Base-by-base conservation (phyloP, 2,329 filamentous ascomycete species). In the Hypoxylon sp. region DNA sequence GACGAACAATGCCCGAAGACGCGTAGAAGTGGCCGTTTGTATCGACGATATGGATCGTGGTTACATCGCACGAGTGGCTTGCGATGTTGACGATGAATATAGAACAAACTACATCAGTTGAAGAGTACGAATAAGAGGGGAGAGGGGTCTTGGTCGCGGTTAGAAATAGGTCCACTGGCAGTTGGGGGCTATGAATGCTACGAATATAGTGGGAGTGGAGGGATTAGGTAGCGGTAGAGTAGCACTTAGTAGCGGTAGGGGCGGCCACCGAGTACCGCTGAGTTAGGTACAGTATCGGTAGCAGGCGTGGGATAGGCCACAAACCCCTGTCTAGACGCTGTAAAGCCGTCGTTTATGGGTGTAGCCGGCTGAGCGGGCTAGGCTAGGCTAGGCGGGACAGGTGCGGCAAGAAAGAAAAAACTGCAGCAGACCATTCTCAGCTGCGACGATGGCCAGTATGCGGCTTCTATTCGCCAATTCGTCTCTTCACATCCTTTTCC, bases 41-140 rank as follows among this genome's bases (percentile, higher is more conserved):
- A 35, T 51, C 31, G 41, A 51, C 9, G 27, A 46, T n/a, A 48
- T 35, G 48, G 47, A 60, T 58, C 60, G 58, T 63, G 60, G 57
- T 63, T 63, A 60, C 60, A 63, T 63, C 57, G n/a, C 57, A 57
- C 52, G 45, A 13, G 56, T 59, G 56, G 60, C 50, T 61, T 43
- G 41, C 33, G 27, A 42, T 27, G n/a, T n/a, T n/a, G 26, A 45
- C 27, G 45, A 41, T 53, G 52, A 40, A 52, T n/a, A 20, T 41
- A 49, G n/a, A 31, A 53, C n/a, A n/a, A n/a, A n/a, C n/a, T n/a
- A n/a, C n/a, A n/a, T n/a, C n/a, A n/a, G n/a, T 33, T 40, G 20
- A 21, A 52, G 49, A 31, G 27, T 27, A 35, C 17, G 24, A 40
- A 53, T 24, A 33, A 33, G 10, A 33, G 24, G 15, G 23, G n/a